Conservation (phyloP, 106 monocot genomes). For the Dioscorea dumetorum region DNA sequence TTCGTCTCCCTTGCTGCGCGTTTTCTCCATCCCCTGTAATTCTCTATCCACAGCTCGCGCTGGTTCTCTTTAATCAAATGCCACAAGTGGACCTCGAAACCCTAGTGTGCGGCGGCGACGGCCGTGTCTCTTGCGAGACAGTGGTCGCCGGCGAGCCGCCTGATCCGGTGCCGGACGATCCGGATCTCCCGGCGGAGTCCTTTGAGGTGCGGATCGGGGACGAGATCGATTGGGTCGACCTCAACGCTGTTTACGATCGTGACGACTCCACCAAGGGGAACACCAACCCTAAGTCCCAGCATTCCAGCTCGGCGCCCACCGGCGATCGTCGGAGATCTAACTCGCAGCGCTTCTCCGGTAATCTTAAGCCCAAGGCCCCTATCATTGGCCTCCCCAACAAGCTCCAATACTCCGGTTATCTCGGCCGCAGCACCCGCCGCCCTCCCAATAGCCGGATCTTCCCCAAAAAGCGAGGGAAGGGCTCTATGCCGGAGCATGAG, state of each 20-base stretch:
- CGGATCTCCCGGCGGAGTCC: slow-evolving; percentile 31
- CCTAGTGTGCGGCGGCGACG: slow-evolving; percentile 4
- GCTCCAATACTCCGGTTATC: slow-evolving; percentile 41
- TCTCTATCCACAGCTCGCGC: background rate
- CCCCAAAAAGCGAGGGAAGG: slow-evolving; percentile 25
- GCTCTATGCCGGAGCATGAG: slow-evolving; percentile 19
- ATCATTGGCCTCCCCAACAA: slow-evolving; percentile 64
- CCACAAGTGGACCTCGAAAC: slow-evolving; percentile 9
- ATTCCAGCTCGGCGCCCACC: background rate
- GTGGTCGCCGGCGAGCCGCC: background rate
- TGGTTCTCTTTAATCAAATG: slow-evolving; percentile 5
- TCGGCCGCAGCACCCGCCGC: slow-evolving; percentile 24
- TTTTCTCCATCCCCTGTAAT: background rate
- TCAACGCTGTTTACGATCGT: slow-evolving; percentile 29
- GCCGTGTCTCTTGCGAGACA: slow-evolving; percentile 12
- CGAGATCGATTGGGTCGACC: slow-evolving; percentile 29
- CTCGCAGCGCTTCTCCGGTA: slow-evolving; percentile 66
- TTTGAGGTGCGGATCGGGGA: slow-evolving; percentile 17
- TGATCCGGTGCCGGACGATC: slow-evolving; percentile 11
- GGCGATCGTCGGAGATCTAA: slow-evolving; percentile 1
- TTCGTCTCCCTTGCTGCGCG: background rate
- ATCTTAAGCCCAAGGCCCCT: slow-evolving; percentile 47
- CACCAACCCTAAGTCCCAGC: slow-evolving; percentile 25
- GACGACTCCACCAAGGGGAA: slow-evolving; percentile 30
- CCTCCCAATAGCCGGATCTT: slow-evolving; percentile 22